phyloP scores from a whole-genome alignment of 169 alveolate genomes.

The Plasmodium reichenowi region DNA sequence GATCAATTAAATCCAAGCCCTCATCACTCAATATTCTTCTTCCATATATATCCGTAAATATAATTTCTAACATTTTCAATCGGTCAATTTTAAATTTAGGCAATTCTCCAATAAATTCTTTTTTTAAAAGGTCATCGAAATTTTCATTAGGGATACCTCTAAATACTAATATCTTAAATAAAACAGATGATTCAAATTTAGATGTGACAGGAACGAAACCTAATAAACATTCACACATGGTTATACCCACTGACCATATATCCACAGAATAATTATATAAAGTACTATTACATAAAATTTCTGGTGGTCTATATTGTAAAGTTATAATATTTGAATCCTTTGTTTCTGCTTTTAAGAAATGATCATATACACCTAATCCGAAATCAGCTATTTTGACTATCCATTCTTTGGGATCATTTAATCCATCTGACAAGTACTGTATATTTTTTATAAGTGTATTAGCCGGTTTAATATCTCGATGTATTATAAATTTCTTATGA shows the following conservation, averaged over 20 bases:
- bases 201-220: slow-evolving; percentile 67
- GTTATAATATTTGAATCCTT: slow-evolving; percentile 85
- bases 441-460: slow-evolving; percentile 84
- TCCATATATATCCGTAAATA: slow-evolving; percentile 87
- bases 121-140: slow-evolving; percentile 25
- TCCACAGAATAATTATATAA: slow-evolving; percentile 79
- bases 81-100: slow-evolving; percentile 82
- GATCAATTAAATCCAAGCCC: slow-evolving; percentile 88
- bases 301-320: slow-evolving; percentile 87
- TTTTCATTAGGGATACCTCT: slow-evolving; percentile 59
- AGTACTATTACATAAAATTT: slow-evolving; percentile 75
- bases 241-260: slow-evolving; percentile 86
- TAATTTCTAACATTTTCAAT: slow-evolving; percentile 72
- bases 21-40: slow-evolving; percentile 83
- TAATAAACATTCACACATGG: slow-evolving; percentile 79
- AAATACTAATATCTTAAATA: slow-evolving; percentile 53
- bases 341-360: slow-evolving; percentile 81
- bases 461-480: slow-evolving; percentile 87
- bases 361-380: slow-evolving; percentile 83
- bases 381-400: slow-evolving; percentile 85
- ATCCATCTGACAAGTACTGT: slow-evolving; percentile 59
- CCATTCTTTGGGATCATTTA: slow-evolving; percentile 72
- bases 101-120: slow-evolving; percentile 69
- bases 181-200: slow-evolving; percentile 41
- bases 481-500: slow-evolving; percentile 84